phyloP scores from a whole-genome alignment of 805 yeast genomes.

The Nakazawaea sp. region DNA sequence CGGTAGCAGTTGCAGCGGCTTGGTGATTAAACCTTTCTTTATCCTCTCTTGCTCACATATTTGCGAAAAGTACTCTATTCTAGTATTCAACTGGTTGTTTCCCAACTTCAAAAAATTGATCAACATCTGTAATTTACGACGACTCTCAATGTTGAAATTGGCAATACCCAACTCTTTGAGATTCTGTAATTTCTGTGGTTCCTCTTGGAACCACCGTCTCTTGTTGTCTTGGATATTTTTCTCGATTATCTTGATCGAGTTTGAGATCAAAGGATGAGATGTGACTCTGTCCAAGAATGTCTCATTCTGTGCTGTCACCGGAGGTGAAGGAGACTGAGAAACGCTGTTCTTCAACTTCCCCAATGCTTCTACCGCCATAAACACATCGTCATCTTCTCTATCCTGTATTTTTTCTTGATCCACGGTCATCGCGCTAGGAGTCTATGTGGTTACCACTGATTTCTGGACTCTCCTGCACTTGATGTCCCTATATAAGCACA shows the following conservation, averaged over 20 bases:
- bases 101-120: constrained; percentile 77
- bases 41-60: constrained; percentile 17
- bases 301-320: constrained; percentile 4
- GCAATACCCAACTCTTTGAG: constrained; percentile 26
- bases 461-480: too few relatives aligned
- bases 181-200: constrained; percentile 19
- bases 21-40: constrained; percentile 2
- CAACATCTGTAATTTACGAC: constrained; percentile 70
- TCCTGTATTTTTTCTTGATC: too few relatives aligned
- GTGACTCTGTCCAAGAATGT: constrained; percentile 29
- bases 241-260: constrained; percentile 28
- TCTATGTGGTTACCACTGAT: too few relatives aligned
- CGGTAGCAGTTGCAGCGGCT: constrained; percentile 6
- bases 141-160: constrained; percentile 50
- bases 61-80: constrained; percentile 47
- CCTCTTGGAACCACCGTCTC: constrained; percentile 14
- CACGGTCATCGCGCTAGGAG: too few relatives aligned
- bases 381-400: constrained; percentile 11
- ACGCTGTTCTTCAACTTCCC: constrained; percentile 18
- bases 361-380: constrained; percentile 24
- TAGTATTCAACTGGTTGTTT: constrained; percentile 63
- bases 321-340: not conserved
- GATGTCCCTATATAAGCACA: too few relatives aligned
- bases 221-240: constrained; percentile 24
- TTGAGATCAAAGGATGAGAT: constrained; percentile 28